Evolutionary conservation across 1,139 yeast species (phyloP).

Genomic region (Yamadazyma aaseri): DNA sequence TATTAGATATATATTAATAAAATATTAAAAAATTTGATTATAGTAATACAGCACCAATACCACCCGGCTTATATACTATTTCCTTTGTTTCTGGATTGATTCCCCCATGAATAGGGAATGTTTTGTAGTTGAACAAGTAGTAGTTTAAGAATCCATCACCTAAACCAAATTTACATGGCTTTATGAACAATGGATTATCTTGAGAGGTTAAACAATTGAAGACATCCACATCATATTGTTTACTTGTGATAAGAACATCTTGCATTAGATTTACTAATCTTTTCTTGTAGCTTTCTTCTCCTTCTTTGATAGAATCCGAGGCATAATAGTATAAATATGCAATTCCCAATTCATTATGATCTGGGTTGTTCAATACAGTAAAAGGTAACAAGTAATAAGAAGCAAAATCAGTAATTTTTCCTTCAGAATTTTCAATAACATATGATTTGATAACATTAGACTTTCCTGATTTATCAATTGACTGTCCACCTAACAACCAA

Average conservation of each 20-base stretch:
- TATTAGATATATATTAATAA: no score
- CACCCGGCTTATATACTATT: conserved; percentile 61
- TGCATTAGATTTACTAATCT: conserved; percentile 62
- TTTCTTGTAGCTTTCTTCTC: conserved; percentile 41
- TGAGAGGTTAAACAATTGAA: conserved; percentile 90
- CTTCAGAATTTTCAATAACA: conserved; percentile 75
- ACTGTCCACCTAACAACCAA: conserved; percentile 66
- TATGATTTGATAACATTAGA: conserved; percentile 67
- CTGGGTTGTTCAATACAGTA: conserved; percentile 69
- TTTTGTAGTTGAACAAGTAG: conserved; percentile 85
- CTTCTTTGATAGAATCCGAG: conserved; percentile 49
- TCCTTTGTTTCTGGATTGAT: conserved; percentile 52
- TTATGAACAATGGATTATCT: conserved; percentile 81
- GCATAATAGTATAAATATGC: conserved; percentile 94
- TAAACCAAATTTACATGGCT: conserved; percentile 81
- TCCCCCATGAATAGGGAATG: conserved; percentile 82
- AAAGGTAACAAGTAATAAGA: conserved; percentile 89
- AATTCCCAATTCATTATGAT: conserved; percentile 70
- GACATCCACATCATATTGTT: conserved; percentile 72
- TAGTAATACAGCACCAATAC: conserved; percentile 85
- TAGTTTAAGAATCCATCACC: conserved; percentile 94
- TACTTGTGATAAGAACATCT: conserved; percentile 79
- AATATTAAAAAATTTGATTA: no score
- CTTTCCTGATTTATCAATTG: conserved; percentile 16
- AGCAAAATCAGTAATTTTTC: conserved; percentile 79